Evolutionary conservation across 192 early-diverging fungal species (phyloP).

Genomic region (Piromyces sp.): DNA sequence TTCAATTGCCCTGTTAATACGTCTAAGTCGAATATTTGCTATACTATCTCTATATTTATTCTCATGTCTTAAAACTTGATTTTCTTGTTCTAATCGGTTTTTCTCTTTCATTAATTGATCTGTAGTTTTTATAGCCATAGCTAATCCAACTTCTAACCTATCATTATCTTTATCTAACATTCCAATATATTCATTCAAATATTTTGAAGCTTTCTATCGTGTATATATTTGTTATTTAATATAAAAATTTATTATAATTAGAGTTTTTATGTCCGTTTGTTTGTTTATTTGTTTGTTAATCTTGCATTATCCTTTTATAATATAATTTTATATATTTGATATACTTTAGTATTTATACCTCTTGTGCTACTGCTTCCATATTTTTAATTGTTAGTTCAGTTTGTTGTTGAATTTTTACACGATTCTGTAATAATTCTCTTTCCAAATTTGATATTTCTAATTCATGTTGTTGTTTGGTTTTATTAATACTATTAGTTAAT

Average conservation of each 20-base stretch:
- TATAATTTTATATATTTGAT: too few relatives aligned
- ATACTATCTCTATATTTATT: background rate
- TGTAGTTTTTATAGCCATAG: background rate
- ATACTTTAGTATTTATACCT: too few relatives aligned
- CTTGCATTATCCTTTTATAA: too few relatives aligned
- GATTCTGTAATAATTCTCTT: background rate
- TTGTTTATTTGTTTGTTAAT: too few relatives aligned
- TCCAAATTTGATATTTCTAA: background rate
- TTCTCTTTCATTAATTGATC: background rate
- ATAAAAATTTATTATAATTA: too few relatives aligned
- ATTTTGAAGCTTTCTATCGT: background rate
- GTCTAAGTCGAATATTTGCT: background rate
- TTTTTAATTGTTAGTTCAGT: background rate
- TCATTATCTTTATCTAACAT: background rate
- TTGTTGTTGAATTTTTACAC: background rate
- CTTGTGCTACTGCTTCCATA: background rate
- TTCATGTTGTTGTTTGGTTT: background rate
- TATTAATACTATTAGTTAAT: background rate
- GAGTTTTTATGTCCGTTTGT: too few relatives aligned
- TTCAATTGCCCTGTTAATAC: background rate
- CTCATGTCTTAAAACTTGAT: background rate
- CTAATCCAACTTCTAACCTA: background rate
- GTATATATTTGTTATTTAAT: background rate
- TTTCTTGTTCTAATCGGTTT: background rate
- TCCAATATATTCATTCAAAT: background rate